Base-by-base conservation (phyloP, 768 basidiomycete species). In the Lentinula guzmanii region DNA sequence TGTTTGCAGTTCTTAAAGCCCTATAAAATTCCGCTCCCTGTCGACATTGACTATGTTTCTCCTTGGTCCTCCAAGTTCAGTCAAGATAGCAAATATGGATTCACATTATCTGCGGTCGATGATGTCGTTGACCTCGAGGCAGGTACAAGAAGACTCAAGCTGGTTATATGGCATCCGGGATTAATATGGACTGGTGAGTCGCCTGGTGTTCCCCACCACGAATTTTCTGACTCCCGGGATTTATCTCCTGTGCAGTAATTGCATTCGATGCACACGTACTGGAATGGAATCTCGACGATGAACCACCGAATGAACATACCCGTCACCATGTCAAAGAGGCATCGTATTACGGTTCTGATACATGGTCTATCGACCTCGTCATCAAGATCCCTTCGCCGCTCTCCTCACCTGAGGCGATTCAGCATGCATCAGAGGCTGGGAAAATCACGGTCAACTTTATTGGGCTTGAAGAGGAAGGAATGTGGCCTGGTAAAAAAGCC, bases 251-350 rank as follows among this genome's bases (percentile, higher is more conserved):
- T 60, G 45, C 66, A 85, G 93, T 91, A 4, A 82, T 98, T 58
- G 90, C 94, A 0, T 97, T 98, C 68, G 90, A 95, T 53, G 95
- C 93, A 0, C 89, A 95, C 62, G 91, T 98, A 13, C 71, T 95
- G 7, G 73, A 82, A 58, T 98, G 95, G 95, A 86, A 84, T 15
- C 77, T 95, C 41, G 90, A 93, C 64, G 77, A 86, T 63, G 82
- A 85, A 59, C 94, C 96, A 1, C 91, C 93, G 0, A 72, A 84
- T 57, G 89, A 91, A 61, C 76, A 80, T 65, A 82, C 82, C 6
- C 82, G 94, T 7, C 96, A 98, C 68, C 91, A 94, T 66, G 83
- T 98, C 74, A 97, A 94, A 70, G 93, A 95, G 70, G 93, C 85
- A 0, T 93, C 94, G 2, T 93, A 91, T 71, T 93, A 92, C 65